phyloP scores from a whole-genome alignment of 495 filamentous ascomycete genomes.

The Baudoinia panamericana region DNA sequence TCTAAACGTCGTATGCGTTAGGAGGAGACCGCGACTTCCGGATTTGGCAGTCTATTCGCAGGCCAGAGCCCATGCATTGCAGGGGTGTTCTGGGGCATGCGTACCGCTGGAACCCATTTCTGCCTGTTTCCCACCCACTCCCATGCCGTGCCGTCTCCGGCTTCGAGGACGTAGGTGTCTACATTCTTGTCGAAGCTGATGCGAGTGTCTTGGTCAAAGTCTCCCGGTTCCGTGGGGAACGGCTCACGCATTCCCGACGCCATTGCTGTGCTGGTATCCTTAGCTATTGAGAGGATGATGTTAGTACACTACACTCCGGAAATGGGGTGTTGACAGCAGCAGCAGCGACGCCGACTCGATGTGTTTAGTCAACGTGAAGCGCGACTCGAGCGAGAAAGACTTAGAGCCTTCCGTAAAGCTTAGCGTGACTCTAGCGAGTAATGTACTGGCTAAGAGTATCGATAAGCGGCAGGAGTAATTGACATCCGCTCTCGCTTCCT shows the following conservation, averaged over 20 bases:
- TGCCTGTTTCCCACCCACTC: slow-evolving; percentile 59
- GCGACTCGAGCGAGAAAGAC: too few relatives aligned
- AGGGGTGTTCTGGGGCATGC: slow-evolving; percentile 2
- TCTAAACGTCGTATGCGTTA: slow-evolving; percentile 28
- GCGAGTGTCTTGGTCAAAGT: slow-evolving; percentile 71
- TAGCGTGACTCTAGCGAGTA: too few relatives aligned
- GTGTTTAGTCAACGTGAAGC: too few relatives aligned
- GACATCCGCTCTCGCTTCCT: too few relatives aligned
- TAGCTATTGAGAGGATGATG: not conserved
- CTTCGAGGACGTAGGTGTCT: slow-evolving; percentile 69
- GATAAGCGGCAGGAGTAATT: too few relatives aligned
- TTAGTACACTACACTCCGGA: not conserved
- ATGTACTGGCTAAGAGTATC: too few relatives aligned
- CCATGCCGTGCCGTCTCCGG: slow-evolving; percentile 74
- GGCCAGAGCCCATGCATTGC: slow-evolving; percentile 9
- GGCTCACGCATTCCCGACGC: not conserved
- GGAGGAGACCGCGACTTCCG: not conserved
- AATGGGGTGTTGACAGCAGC: too few relatives aligned
- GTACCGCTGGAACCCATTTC: slow-evolving; percentile 48
- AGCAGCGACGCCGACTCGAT: too few relatives aligned
- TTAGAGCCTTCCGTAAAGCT: too few relatives aligned
- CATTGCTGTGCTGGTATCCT: not conserved
- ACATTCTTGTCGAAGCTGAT: slow-evolving; percentile 75
- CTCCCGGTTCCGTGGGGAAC: slow-evolving; percentile 29
- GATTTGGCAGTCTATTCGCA: slow-evolving; percentile 26